These are phyloP conservation scores for Bolboschoenus planiculmis DNA, from an alignment of 176 grass and related monocot species.

Conservation along the genomic window DNA sequence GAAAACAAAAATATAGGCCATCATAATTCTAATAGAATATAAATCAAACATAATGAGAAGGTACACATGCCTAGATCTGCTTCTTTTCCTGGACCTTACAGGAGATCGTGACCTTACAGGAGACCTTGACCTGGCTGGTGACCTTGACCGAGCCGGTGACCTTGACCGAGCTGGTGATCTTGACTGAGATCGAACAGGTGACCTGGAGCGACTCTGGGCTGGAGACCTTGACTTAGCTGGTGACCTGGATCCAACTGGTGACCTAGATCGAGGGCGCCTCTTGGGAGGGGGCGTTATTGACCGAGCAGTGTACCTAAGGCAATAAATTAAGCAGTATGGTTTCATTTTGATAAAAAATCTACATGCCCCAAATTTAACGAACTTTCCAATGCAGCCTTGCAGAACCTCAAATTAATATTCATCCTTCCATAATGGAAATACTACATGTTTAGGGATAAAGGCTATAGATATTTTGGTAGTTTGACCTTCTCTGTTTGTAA, in stretches of 20 bases:
- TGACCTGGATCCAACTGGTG: slow-evolving; percentile 15
- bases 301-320: slow-evolving; percentile 72
- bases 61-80: slow-evolving; percentile 66
- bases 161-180: slow-evolving; percentile 34
- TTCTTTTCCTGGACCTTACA: slow-evolving; percentile 59
- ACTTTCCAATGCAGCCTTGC: background rate
- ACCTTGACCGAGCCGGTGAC: slow-evolving; percentile 37
- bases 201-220: slow-evolving; percentile 34
- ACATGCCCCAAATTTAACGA: background rate
- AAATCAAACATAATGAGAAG: slow-evolving; percentile 8
- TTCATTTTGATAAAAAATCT: background rate
- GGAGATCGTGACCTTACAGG: slow-evolving; percentile 24
- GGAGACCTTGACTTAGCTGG: slow-evolving; percentile 38
- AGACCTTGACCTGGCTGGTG: slow-evolving; percentile 24
- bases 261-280: slow-evolving; percentile 27
- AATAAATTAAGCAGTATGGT: slow-evolving; percentile 15
- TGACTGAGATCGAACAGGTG: slow-evolving; percentile 41
- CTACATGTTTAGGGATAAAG: background rate
- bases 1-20: background rate
- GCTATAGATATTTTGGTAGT: background rate
- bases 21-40: background rate
- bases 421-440: background rate
- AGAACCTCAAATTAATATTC: background rate
- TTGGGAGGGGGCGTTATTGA: slow-evolving; percentile 77
- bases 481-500: background rate